A percentile compares a stretch with the other conserved stretches of the same genome.
Evolutionary conservation across 2,329 filamentous ascomycete genomes (phyloP).

Genomic region (Zymoseptoria brevis): DNA sequence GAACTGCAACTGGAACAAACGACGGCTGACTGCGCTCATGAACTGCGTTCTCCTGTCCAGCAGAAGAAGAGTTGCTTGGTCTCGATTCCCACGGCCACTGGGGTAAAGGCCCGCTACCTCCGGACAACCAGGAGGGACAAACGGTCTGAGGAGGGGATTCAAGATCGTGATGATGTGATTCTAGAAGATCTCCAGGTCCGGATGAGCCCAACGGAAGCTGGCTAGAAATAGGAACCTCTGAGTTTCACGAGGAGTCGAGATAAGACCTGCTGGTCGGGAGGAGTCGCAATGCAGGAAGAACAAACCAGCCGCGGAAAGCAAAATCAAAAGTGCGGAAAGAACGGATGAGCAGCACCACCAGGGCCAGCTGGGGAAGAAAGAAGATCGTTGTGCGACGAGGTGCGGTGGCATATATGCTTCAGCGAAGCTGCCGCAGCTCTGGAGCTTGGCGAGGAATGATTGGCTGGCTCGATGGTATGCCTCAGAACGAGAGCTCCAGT

Average conservation of each 20-base stretch:
- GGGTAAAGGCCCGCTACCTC: not conserved
- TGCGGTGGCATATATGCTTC: not conserved
- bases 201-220: not conserved
- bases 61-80: not conserved
- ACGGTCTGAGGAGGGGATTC: not conserved
- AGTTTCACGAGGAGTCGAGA: not conserved
- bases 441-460: not conserved
- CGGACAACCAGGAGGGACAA: not conserved
- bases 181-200: not conserved
- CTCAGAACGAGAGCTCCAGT: not conserved
- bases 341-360: not conserved
- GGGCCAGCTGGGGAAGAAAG: not conserved
- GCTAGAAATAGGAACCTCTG: not conserved
- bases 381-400: not conserved
- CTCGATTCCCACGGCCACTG: not conserved
- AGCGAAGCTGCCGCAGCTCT: not conserved
- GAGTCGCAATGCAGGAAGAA: not conserved
- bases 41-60: conserved; percentile 1
- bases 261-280: not conserved
- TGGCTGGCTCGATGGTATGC: not conserved
- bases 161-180: not conserved
- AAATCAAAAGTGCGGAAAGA: not conserved
- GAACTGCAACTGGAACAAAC: not conserved
- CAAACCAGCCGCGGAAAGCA: not conserved
- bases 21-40: not conserved